Evolutionary conservation across 2,329 filamentous ascomycete species (phyloP).

Genomic region (Metarhizium guizhouense): DNA sequence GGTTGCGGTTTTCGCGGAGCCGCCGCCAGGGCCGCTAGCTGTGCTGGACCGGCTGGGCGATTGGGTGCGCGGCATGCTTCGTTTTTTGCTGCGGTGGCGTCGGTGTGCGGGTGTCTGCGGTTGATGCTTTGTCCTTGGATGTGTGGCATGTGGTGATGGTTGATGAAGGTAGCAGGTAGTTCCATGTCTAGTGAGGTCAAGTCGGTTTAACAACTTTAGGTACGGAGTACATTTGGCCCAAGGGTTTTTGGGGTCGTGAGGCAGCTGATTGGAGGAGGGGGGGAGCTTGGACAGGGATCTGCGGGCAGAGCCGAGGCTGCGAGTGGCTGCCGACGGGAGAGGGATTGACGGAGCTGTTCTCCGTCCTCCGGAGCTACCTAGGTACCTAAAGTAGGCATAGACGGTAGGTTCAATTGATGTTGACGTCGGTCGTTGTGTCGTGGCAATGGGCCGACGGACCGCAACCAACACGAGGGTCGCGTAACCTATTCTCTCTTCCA

Average conservation of each 20-base stretch:
- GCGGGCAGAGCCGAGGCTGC: conserved; percentile 18
- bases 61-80: conserved; percentile 7
- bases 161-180: too few relatives aligned
- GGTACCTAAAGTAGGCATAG: too few relatives aligned
- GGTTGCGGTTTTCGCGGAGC: conserved; percentile 37
- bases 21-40: not conserved
- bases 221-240: too few relatives aligned
- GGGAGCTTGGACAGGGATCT: conserved; percentile 14
- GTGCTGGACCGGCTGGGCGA: conserved; percentile 1
- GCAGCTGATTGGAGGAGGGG: not conserved
- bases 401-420: too few relatives aligned
- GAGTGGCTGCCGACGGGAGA: not conserved
- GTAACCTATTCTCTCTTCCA: too few relatives aligned
- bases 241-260: not conserved
- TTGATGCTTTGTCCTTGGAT: not conserved
- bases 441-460: too few relatives aligned
- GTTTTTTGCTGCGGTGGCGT: not conserved
- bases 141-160: not conserved
- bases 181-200: too few relatives aligned
- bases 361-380: too few relatives aligned
- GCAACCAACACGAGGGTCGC: too few relatives aligned
- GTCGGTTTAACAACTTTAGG: too few relatives aligned
- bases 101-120: not conserved
- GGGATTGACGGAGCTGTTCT: too few relatives aligned
- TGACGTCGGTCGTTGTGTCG: too few relatives aligned